phyloP scores from a whole-genome alignment of 1,139 yeast species.

The Taphrina pruni region DNA sequence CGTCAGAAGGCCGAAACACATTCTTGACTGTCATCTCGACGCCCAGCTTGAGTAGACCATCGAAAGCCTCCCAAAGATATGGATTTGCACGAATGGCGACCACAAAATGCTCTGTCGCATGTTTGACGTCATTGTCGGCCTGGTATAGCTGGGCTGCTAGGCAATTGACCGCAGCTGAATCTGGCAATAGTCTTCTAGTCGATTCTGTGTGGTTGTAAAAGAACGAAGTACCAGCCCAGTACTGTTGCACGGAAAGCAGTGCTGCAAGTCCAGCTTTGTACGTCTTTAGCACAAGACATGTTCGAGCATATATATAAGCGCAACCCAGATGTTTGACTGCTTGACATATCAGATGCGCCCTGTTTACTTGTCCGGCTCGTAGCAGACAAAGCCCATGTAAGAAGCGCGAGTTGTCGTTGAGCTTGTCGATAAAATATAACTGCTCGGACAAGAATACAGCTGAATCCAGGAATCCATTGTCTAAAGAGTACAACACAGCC shows the following conservation, averaged over 20 bases:
- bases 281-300: slow-evolving; percentile 64
- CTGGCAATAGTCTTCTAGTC: slow-evolving; percentile 59
- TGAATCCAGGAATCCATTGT: slow-evolving; percentile 68
- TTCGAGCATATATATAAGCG: slow-evolving; percentile 68
- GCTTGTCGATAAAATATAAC: slow-evolving; percentile 62
- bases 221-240: slow-evolving; percentile 18
- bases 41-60: slow-evolving; percentile 73
- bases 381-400: slow-evolving; percentile 68
- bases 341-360: slow-evolving; percentile 63
- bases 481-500: slow-evolving; percentile 59
- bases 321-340: slow-evolving; percentile 68
- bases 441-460: slow-evolving; percentile 86
- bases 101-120: slow-evolving; percentile 70
- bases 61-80: slow-evolving; percentile 84
- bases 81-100: slow-evolving; percentile 76
- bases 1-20: slow-evolving; percentile 53
- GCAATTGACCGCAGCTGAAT: slow-evolving; percentile 66
- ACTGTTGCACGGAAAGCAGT: neutral
- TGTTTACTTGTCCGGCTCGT: slow-evolving; percentile 62
- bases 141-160: slow-evolving; percentile 72
- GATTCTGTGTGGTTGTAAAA: slow-evolving; percentile 43
- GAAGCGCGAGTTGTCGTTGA: slow-evolving; percentile 63
- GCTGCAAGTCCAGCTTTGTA: slow-evolving; percentile 70
- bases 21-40: slow-evolving; percentile 66
- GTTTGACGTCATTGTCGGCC: slow-evolving; percentile 61